Percentiles rank a stretch among this genome's conserved stretches.
Evolutionary conservation across 2,329 filamentous ascomycete genomes (phyloP).

Genomic region (Talaromyces pinophilus): DNA sequence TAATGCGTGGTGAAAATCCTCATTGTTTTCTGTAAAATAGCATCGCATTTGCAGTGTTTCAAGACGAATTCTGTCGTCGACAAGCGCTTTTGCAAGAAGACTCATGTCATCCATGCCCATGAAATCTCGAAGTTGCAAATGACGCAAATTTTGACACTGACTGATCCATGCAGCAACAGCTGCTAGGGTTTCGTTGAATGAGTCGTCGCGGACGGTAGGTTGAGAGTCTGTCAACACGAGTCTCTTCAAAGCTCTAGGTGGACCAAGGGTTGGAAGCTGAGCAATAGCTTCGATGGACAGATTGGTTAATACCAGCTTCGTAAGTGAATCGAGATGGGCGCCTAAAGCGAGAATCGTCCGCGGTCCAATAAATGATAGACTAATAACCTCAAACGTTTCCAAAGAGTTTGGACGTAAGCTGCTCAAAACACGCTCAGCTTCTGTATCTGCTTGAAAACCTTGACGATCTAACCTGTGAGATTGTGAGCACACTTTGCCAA

Average conservation of each 20-base stretch:
- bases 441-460: constrained; percentile 54
- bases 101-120: constrained; percentile 49
- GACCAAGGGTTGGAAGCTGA: constrained; percentile 27
- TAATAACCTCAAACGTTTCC: constrained; percentile 60
- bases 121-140: constrained; percentile 55
- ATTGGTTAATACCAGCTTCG: constrained; percentile 52
- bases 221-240: constrained; percentile 53
- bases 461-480: constrained; percentile 35
- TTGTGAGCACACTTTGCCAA: constrained; percentile 20
- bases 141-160: constrained; percentile 54
- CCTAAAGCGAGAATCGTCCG: constrained; percentile 58
- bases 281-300: constrained; percentile 53
- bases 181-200: constrained; percentile 53
- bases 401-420: constrained; percentile 60
- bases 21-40: constrained; percentile 30
- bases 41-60: constrained; percentile 34
- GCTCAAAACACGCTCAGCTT: constrained; percentile 61
- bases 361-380: constrained; percentile 56
- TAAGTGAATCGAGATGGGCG: constrained; percentile 57
- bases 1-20: constrained; percentile 16
- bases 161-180: constrained; percentile 58
- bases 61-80: constrained; percentile 31
- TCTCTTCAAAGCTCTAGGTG: constrained; percentile 45
- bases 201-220: constrained; percentile 50
- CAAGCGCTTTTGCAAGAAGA: constrained; percentile 33